Conservation (phyloP, 1,284 basidiomycete genomes). For the Cutaneotrichosporon dermatis region DNA sequence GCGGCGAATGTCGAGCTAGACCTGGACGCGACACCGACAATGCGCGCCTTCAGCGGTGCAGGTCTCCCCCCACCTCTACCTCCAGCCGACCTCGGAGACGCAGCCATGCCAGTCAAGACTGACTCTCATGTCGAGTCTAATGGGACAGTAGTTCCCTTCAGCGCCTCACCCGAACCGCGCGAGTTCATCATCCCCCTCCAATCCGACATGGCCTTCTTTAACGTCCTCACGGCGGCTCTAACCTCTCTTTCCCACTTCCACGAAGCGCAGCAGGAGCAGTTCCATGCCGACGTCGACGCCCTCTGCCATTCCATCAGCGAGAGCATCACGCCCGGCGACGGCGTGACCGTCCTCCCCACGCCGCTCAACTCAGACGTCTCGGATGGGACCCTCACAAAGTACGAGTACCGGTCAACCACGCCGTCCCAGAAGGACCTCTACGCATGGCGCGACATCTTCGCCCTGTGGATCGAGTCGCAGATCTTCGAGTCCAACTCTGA, state of each 20-base stretch:
- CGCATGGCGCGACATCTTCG: constrained; percentile 86
- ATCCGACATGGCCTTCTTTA: constrained; percentile 78
- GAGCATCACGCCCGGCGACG: constrained; percentile 56
- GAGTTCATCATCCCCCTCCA: constrained; percentile 76
- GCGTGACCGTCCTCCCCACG: constrained; percentile 23
- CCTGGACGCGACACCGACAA: constrained; percentile 10
- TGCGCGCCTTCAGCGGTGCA: neutral
- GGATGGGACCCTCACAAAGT: neutral
- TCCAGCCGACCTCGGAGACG: neutral
- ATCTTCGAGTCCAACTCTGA: constrained; percentile 82
- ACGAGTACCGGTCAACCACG: constrained; percentile 36
- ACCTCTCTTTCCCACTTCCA: constrained; percentile 66
- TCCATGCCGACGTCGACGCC: constrained; percentile 58
- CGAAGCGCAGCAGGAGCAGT: constrained; percentile 59
- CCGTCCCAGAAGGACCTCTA: constrained; percentile 63
- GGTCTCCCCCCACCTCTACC: neutral
- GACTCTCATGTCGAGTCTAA: too few relatives aligned
- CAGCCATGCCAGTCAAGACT: neutral
- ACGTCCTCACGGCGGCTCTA: constrained; percentile 67
- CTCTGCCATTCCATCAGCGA: constrained; percentile 62
- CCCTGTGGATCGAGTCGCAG: constrained; percentile 78
- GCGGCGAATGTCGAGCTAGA: constrained; percentile 1
- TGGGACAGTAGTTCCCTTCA: too few relatives aligned
- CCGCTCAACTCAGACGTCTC: constrained; percentile 20
- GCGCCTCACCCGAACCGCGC: constrained; percentile 6